phyloP scores from a whole-genome alignment of 805 yeast species.

The Candida quercuum region DNA sequence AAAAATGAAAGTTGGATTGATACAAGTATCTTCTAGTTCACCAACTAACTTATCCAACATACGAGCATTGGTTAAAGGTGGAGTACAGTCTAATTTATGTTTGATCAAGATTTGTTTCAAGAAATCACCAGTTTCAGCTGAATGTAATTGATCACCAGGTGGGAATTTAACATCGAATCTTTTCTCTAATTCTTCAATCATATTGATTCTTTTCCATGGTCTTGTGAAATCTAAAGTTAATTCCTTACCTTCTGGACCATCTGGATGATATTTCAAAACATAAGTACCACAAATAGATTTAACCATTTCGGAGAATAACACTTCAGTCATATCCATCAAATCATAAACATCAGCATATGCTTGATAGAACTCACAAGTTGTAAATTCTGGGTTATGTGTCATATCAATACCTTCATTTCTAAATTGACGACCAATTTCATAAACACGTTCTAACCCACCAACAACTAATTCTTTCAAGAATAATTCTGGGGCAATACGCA shows the following conservation, averaged over 20 bases:
- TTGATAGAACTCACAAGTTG: constrained; percentile 97
- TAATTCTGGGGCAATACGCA: constrained; percentile 98
- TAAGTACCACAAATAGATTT: constrained; percentile 90
- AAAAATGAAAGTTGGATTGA: constrained; percentile 95
- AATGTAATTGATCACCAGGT: constrained; percentile 90
- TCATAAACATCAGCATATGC: constrained; percentile 97
- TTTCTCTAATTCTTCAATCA: constrained; percentile 94
- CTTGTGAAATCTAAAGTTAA: constrained; percentile 81
- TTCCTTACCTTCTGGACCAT: constrained; percentile 81
- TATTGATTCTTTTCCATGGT: constrained; percentile 98
- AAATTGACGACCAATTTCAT: constrained; percentile 98
- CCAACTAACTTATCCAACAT: constrained; percentile 98
- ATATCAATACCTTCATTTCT: constrained; percentile 98
- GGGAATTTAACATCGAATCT: constrained; percentile 86
- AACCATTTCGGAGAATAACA: constrained; percentile 94
- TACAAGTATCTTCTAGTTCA: constrained; percentile 88
- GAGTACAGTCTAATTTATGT: constrained; percentile 79
- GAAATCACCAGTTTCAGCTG: constrained; percentile 89
- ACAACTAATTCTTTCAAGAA: constrained; percentile 94
- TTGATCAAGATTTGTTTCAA: constrained; percentile 73
- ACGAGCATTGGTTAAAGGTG: constrained; percentile 95
- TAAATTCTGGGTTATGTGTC: constrained; percentile 99
- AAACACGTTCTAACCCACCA: constrained; percentile 97
- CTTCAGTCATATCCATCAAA: constrained; percentile 87
- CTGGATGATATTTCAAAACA: constrained; percentile 84